Base-by-base conservation (phyloP, 2,329 filamentous ascomycete species). In the Didymella segeticola region DNA sequence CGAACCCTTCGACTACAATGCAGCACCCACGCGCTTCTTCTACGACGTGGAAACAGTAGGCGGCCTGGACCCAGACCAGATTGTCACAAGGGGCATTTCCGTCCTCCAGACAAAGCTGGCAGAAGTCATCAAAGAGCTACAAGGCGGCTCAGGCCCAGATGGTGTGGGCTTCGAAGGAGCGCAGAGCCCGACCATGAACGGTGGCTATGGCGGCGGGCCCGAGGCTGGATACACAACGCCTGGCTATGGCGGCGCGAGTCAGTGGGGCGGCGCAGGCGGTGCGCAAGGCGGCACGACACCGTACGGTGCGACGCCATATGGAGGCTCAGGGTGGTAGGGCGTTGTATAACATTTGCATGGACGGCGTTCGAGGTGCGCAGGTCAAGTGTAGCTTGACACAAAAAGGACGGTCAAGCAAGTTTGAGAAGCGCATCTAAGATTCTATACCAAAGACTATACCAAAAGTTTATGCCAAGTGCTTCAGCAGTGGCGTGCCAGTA, bases 61-160 rank as follows among this genome's bases (percentile, higher is more conserved):
- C 29, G 90, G 88, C 66, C 85, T 98, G 56, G 90, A 95, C 25
- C 93, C 95, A 0, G 93, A 99, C 69, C 84, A 86, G 58, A 95
- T 98, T 64, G 86, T 99, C 45, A 88, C 93, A 66, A 87, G 91
- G 67, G 93, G 92, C 27, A 96, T 99, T 74, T 87, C 89, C 60
- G 89, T 91, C 23, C 80, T 99, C 50, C 95, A 98, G 74, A 85
- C 89, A 63, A 99, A 99, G 78, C 85, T 99, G 29, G 95, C 93
- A 2, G 83, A 82, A 4, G 84, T 97, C 31, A 88, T 96, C 56
- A 81, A 85, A 55, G 83, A 85, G 26, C 76, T 89, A 62, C 81
- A 83, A 47, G 83, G 85, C 57, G 60, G 80, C 45, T 85, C 85
- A 54, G 81, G 75, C 36, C 78, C 53, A 73, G 79, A 66, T 69